phyloP scores from a whole-genome alignment of 495 filamentous ascomycete species.

The Xylaria castorea region DNA sequence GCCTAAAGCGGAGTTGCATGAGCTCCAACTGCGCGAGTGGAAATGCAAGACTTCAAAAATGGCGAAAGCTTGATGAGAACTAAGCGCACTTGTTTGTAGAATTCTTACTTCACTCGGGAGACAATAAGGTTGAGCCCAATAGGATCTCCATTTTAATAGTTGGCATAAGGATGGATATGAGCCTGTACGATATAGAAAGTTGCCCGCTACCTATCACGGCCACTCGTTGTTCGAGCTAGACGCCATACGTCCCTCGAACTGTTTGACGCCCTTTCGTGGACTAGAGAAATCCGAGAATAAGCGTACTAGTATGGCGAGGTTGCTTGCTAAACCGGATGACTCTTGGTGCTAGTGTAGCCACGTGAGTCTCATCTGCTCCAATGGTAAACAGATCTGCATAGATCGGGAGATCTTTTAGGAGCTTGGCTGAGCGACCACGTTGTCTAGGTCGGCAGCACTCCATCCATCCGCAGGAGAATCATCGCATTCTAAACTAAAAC shows the following conservation, averaged over 20 bases:
- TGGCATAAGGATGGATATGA: not conserved
- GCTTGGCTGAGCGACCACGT: not conserved
- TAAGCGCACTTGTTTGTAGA: not conserved
- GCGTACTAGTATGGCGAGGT: not conserved
- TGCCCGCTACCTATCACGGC: not conserved
- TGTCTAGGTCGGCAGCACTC: not conserved
- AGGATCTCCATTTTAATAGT: not conserved
- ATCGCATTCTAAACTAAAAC: not conserved
- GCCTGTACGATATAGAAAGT: not conserved
- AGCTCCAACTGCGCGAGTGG: not conserved
- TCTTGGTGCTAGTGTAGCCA: not conserved
- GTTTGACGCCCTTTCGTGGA: not conserved
- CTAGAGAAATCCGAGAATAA: not conserved
- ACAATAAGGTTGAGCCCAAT: not conserved
- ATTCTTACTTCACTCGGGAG: not conserved
- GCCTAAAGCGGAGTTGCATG: not conserved
- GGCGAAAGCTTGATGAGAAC: not conserved
- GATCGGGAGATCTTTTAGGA: not conserved
- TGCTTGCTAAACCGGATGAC: not conserved
- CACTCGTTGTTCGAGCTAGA: not conserved
- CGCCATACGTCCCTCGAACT: not conserved
- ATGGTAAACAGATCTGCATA: not conserved
- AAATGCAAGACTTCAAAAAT: not conserved
- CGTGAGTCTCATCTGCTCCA: conserved; percentile 1
- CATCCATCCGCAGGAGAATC: not conserved